These are phyloP conservation scores for Ophiocordyceps camponoti-leonardi DNA, from an alignment of 2,329 filamentous ascomycete genomes.

Conservation along the genomic window DNA sequence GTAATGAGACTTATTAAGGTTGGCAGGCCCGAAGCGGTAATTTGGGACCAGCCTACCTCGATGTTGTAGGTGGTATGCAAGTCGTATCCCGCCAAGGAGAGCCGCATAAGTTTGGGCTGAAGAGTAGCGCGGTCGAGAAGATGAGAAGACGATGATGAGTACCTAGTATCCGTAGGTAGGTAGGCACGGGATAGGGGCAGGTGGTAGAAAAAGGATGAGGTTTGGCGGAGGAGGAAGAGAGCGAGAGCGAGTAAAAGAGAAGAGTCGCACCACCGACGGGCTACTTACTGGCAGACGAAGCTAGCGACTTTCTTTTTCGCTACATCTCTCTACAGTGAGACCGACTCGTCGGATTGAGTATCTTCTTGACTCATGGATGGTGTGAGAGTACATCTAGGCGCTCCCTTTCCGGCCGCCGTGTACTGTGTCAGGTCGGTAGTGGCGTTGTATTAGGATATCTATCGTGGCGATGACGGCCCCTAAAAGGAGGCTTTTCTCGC, in stretches of 20 bases:
- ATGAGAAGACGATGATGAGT: background rate
- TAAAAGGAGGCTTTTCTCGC: too few species aligned
- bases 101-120: background rate
- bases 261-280: background rate
- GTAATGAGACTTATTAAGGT: conserved; percentile 3
- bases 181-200: background rate
- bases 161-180: too few species aligned
- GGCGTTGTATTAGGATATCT: too few species aligned
- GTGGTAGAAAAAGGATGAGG: background rate
- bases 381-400: too few species aligned
- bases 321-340: too few species aligned
- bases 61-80: background rate
- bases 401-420: too few species aligned
- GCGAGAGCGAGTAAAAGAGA: background rate
- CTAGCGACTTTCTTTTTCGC: background rate
- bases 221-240: background rate
- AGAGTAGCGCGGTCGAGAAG: background rate
- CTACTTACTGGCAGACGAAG: background rate
- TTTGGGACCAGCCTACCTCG: background rate
- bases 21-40: background rate
- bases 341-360: too few species aligned
- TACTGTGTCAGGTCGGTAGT: too few species aligned
- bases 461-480: too few species aligned
- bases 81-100: background rate
- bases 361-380: too few species aligned